These are phyloP conservation scores for Prinsepia uniflora DNA, from an alignment of 306 rosid genomes.

Conservation along the genomic window DNA sequence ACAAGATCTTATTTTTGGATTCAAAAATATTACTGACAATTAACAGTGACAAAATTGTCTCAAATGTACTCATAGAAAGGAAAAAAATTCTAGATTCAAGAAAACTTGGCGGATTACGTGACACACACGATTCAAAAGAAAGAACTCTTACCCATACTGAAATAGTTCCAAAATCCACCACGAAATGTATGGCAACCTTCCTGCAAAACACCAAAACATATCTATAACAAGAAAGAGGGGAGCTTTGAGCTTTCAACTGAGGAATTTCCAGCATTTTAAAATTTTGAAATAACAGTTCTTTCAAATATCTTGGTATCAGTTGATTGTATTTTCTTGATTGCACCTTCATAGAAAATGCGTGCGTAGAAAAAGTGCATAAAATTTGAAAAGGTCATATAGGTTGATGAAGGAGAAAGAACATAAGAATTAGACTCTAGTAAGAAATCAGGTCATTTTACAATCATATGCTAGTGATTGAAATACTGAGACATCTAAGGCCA, in stretches of 20 bases:
- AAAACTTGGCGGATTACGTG: conserved; percentile 2
- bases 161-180: conserved; percentile 98
- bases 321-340: background rate
- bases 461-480: background rate
- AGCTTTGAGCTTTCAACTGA: conserved; percentile 5
- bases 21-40: background rate
- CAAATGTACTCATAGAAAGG: background rate
- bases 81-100: conserved; percentile 11
- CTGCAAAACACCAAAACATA: conserved; percentile 45
- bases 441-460: background rate
- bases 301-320: background rate
- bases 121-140: conserved; percentile 18
- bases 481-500: background rate
- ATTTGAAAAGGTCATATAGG: background rate
- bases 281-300: conserved; percentile 1
- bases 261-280: conserved; percentile 12
- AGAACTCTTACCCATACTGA: conserved; percentile 83
- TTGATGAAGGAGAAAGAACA: background rate
- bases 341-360: background rate
- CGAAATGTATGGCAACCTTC: conserved; percentile 88
- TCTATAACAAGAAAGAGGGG: conserved; percentile 15
- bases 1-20: background rate
- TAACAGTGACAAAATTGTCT: background rate
- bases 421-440: background rate
- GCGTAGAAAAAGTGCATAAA: background rate